These are phyloP conservation scores for Saccharomycopsis hybrid DNA, from an alignment of 1,139 yeast species.

Conservation along the genomic window DNA sequence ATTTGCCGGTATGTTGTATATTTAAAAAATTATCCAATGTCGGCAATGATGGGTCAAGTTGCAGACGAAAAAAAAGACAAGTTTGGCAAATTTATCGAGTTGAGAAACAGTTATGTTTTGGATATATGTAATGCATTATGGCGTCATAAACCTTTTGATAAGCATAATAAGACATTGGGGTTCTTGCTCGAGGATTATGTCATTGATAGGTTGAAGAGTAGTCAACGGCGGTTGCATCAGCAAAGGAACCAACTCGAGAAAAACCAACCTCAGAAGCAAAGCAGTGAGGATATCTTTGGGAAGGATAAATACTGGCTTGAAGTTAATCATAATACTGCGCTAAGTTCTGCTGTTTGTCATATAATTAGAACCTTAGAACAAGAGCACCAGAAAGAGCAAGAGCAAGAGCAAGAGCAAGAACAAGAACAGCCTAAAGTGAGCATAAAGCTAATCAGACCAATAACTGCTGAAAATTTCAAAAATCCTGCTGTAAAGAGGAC, in stretches of 20 bases:
- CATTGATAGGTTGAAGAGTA: too few relatives aligned
- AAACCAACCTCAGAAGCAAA: too few relatives aligned
- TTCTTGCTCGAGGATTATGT: neutral
- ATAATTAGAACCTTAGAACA: neutral
- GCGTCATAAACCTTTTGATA: conserved; percentile 1
- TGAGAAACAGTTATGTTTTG: conserved; percentile 5
- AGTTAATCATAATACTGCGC: neutral
- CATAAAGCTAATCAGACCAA: too few relatives aligned
- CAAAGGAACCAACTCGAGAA: too few relatives aligned
- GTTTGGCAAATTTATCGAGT: neutral
- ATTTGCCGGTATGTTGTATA: neutral
- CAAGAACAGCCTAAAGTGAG: too few relatives aligned
- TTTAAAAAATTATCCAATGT: conserved; percentile 1
- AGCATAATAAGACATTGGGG: neutral
- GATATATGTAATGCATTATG: conserved; percentile 7
- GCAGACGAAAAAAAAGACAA: neutral
- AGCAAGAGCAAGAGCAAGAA: too few relatives aligned
- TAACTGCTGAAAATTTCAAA: neutral
- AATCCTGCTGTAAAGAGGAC: too few relatives aligned
- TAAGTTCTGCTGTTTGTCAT: neutral
- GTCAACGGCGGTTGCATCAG: too few relatives aligned
- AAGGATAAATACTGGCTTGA: too few relatives aligned
- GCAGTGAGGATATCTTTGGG: too few relatives aligned
- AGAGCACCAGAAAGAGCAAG: too few relatives aligned
- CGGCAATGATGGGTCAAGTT: neutral